Evolutionary conservation across 2,329 filamentous ascomycete genomes (phyloP), one percentile per base, ranked within the genome.

Genomic region (Apiospora kogelbergensis): DNA sequence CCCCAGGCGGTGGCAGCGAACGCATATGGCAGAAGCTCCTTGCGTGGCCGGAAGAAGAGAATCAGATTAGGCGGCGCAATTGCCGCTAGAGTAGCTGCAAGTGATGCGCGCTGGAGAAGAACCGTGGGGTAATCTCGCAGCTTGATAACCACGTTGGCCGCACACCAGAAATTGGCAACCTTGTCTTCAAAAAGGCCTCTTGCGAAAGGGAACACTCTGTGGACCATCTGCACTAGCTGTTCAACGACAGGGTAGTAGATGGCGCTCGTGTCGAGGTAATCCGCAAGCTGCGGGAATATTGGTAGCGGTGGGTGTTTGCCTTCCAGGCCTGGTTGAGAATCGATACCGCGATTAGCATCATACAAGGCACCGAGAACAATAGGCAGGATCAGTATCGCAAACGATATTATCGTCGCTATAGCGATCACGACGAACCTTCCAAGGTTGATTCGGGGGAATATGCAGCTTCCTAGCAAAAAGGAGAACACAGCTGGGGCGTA

Each of bases 171-270:
- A 78, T 99, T 99, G 76, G 96, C 96, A 24, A 99, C 97, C 81
- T 99, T 99, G 83, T 98, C 96, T 81, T 99, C 97, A 76, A 98
- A 99, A 7, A 99, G 83, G 3, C 96, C 96, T n/a, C 96, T 90
- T 1, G 95, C 90, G 77, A 99, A 98, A 0, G 97, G 96, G 76
- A 99, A 98, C 69, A 98, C 88, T n/a, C 96, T 91, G 78, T 98
- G 93, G 13, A 98, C 82, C 74, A 94, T 88, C 80, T 99, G 97
- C 0, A 91, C 84, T 44, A 97, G 76, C 79, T 97, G 94, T 76
- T 96, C 89, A 5, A 95, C 76, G 15, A 93, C 79, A 0, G 93
- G 91, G 76, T 93, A 96, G 76, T 93, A 90, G 77, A 88, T 85
- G 1, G 93, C 89, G 4, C 89, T 84, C 22, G 86, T 85, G 73